These are phyloP conservation scores for Talaromyces sp. DNA, from an alignment of 2,329 filamentous ascomycete genomes.

Conservation along the genomic window DNA sequence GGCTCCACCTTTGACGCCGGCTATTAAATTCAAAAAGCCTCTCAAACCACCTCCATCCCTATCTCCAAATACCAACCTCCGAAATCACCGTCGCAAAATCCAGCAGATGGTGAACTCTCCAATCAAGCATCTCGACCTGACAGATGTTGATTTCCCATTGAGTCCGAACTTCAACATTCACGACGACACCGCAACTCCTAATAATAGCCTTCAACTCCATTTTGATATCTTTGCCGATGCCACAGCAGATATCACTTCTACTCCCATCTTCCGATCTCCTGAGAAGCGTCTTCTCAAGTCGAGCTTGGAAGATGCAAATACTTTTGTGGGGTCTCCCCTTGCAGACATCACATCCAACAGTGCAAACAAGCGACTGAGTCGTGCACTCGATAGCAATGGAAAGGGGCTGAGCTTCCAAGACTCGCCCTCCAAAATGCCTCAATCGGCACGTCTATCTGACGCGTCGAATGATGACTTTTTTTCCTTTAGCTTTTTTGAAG, in stretches of 20 bases:
- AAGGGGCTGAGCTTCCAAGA: slow-evolving; percentile 31
- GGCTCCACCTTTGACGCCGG: slow-evolving; percentile 74
- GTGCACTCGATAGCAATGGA: slow-evolving; percentile 30
- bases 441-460: slow-evolving; percentile 28
- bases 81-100: slow-evolving; percentile 80
- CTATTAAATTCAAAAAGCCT: slow-evolving; percentile 71
- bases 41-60: slow-evolving; percentile 66
- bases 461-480: slow-evolving; percentile 41
- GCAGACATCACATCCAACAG: slow-evolving; percentile 37
- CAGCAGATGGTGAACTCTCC: slow-evolving; percentile 77
- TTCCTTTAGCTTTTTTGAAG: slow-evolving; percentile 45
- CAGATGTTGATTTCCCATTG: slow-evolving; percentile 38
- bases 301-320: slow-evolving; percentile 31
- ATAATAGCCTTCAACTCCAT: slow-evolving; percentile 40
- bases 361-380: slow-evolving; percentile 29
- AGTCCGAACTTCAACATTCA: slow-evolving; percentile 49
- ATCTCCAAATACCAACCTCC: slow-evolving; percentile 88
- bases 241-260: slow-evolving; percentile 32
- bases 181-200: slow-evolving; percentile 38
- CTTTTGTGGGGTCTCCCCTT: slow-evolving; percentile 34
- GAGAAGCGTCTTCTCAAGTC: slow-evolving; percentile 51
- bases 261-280: slow-evolving; percentile 46
- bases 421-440: slow-evolving; percentile 35
- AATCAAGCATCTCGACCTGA: slow-evolving; percentile 42
- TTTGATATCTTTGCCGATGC: slow-evolving; percentile 54